phyloP scores from a whole-genome alignment of 2,329 filamentous ascomycete genomes.

The Plenodomus lindquistii region DNA sequence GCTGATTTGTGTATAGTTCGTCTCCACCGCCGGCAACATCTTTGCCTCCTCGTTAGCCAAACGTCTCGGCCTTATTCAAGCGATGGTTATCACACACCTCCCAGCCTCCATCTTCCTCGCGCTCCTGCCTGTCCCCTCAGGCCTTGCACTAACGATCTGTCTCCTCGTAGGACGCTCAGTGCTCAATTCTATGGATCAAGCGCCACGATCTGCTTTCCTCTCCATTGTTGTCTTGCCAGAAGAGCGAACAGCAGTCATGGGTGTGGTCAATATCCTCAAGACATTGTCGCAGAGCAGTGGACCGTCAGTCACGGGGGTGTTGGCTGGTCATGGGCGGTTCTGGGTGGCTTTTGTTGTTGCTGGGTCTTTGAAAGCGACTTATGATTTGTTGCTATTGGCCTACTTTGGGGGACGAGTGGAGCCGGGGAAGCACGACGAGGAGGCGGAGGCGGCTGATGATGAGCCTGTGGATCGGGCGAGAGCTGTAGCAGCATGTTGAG shows the following conservation, averaged over 20 bases:
- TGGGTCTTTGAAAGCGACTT: constrained; percentile 40
- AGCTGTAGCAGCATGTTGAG: not conserved
- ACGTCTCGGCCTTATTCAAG: constrained; percentile 59
- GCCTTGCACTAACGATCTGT: constrained; percentile 32
- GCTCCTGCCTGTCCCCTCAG: constrained; percentile 30
- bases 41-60: constrained; percentile 59
- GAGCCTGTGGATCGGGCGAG: not conserved
- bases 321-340: constrained; percentile 38
- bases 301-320: constrained; percentile 40
- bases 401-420: constrained; percentile 39
- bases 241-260: constrained; percentile 46
- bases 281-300: constrained; percentile 41
- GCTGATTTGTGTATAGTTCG: constrained; percentile 20
- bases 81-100: constrained; percentile 46
- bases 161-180: constrained; percentile 36
- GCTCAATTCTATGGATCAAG: constrained; percentile 46
- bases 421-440: constrained; percentile 11
- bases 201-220: constrained; percentile 43
- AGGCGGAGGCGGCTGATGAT: constrained; percentile 1
- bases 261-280: constrained; percentile 45
- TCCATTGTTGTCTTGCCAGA: constrained; percentile 37
- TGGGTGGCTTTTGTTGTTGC: constrained; percentile 47
- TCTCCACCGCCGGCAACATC: constrained; percentile 37
- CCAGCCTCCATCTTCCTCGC: constrained; percentile 42
- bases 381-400: constrained; percentile 41